Base-by-base conservation (phyloP, 2,329 filamentous ascomycete species). In the Penicillium glabrum region DNA sequence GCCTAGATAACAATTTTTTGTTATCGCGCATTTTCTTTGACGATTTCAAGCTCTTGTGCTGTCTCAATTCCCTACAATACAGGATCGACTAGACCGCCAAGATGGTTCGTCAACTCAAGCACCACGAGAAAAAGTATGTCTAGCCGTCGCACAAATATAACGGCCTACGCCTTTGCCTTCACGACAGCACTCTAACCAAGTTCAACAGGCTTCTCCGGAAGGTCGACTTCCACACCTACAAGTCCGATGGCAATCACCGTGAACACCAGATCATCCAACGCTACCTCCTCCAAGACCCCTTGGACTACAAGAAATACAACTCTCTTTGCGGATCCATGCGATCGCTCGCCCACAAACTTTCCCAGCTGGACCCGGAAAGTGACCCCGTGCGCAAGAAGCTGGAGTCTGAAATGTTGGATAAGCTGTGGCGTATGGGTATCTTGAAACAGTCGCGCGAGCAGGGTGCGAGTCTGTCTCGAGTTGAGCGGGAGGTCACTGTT, bases 41-140 rank as follows among this genome's bases (percentile, higher is more conserved):
- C 29, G 48, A 24, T 48, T 45, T 44, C 55, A 44, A 49, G 46
- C 33, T 24, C 24, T 41, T 44, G 45, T 44, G 43, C 47, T 33
- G n/a, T 39, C 33, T 41, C 46, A 50, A 52, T 19, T 47, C 11
- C 33, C 24, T 35, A 23, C 27, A n/a, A 13, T 19, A 35, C 13
- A 39, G 16, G 19, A 49, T 50, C 26, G 43, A 56, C 27, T 54
- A 27, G 55, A n/a, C 43, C 39, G 51, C 51, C 67, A 79, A 66
- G 56, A 98, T 98, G 95, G 91, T 96, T 66, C 89, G 95, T 68
- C 92, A 96, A 81, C 86, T 99, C 72, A 98, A 97, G 79, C 86
- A 96, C 78, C 93, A 97, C 79, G 95, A 99, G 86, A 87, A 95
- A 74, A 96, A 95, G 83, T 80, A 63, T 51, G 69, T 68, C 47